Percentiles rank a stretch among this genome's conserved stretches.
These are phyloP conservation scores for Gonapodya sp. DNA, from an alignment of 192 early-diverging fungal genomes.

Conservation along the genomic window DNA sequence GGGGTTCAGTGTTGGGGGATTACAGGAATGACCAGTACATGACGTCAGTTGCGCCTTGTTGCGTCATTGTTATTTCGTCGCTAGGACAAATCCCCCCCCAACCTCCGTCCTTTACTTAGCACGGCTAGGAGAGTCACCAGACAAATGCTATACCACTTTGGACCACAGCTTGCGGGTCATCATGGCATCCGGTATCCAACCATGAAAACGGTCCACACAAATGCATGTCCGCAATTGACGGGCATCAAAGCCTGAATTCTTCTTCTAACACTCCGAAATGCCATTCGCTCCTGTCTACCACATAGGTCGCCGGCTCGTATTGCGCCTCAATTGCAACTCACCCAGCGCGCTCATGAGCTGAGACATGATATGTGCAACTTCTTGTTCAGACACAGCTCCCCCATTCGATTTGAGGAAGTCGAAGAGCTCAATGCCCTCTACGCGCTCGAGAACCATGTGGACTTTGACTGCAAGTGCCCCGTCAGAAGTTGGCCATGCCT, in stretches of 20 bases:
- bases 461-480: neutral
- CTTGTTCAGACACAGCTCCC: neutral
- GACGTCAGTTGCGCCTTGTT: neutral
- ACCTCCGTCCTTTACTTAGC: too few relatives aligned
- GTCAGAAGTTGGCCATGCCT: neutral
- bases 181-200: too few relatives aligned
- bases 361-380: neutral
- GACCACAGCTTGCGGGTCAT: too few relatives aligned
- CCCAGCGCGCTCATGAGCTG: neutral
- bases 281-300: too few relatives aligned
- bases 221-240: too few relatives aligned
- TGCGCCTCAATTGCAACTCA: too few relatives aligned
- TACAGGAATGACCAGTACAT: neutral
- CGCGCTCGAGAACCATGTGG: neutral
- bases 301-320: too few relatives aligned
- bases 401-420: slow-evolving; percentile 3
- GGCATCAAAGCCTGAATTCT: too few relatives aligned
- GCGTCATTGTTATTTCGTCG: neutral
- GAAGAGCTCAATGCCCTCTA: slow-evolving; percentile 10
- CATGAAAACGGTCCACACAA: too few relatives aligned
- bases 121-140: too few relatives aligned
- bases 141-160: too few relatives aligned
- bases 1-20: neutral
- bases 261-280: too few relatives aligned
- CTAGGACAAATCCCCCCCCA: neutral